Conservation (phyloP, 257 asterid genomes). For the Solanum pimpinellifolium region DNA sequence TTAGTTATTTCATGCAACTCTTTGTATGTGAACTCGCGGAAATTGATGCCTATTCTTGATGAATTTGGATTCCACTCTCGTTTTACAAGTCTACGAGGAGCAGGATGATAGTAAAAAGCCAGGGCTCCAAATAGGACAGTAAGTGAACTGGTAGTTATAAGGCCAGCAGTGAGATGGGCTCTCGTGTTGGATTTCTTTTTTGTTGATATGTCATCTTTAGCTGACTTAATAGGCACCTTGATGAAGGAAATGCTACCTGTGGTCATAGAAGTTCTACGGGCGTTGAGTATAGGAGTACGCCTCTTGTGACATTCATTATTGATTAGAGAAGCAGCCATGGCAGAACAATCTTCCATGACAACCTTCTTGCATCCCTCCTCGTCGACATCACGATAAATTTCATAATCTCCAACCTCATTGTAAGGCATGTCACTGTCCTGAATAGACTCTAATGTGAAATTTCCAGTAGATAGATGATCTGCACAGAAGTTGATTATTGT, state of each 20-base stretch:
- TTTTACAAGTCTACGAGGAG: neutral
- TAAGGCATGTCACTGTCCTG: neutral
- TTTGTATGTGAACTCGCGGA: neutral
- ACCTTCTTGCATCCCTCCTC: neutral
- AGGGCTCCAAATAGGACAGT: neutral
- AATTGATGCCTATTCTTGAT: neutral
- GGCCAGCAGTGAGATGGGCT: neutral
- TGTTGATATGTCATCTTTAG: neutral
- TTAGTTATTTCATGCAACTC: constrained; percentile 1
- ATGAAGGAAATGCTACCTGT: neutral
- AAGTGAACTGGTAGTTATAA: neutral
- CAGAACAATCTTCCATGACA: neutral
- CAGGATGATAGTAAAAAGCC: neutral
- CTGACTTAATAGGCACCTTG: neutral
- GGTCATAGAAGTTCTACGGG: neutral
- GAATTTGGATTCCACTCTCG: neutral
- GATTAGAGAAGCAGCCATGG: neutral
- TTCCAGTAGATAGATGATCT: neutral
- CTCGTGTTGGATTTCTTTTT: neutral
- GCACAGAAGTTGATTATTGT: neutral
- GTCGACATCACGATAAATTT: neutral
- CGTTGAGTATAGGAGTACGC: constrained; percentile 1
- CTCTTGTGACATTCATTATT: neutral
- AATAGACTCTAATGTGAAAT: neutral
- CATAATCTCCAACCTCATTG: neutral